These are phyloP conservation scores for Melampsora americana DNA, from an alignment of 1,284 basidiomycete genomes.

Conservation along the genomic window DNA sequence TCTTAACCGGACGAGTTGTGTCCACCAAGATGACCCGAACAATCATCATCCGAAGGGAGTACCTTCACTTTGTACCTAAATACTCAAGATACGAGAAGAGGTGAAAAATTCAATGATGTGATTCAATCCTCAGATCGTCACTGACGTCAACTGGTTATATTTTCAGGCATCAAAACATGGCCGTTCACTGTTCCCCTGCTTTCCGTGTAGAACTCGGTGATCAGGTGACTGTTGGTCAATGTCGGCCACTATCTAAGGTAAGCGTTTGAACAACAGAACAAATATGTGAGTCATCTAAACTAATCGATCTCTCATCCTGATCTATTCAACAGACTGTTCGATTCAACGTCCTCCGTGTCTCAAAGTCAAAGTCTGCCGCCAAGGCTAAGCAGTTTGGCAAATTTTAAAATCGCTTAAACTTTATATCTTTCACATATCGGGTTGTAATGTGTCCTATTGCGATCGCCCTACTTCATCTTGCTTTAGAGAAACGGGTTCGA, in stretches of 20 bases:
- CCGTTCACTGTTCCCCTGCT: slow-evolving; percentile 92
- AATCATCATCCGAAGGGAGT: slow-evolving; percentile 95
- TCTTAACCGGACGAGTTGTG: slow-evolving; percentile 92
- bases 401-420: slow-evolving; percentile 13
- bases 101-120: slow-evolving; percentile 59
- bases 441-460: too few relatives aligned
- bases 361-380: slow-evolving; percentile 40
- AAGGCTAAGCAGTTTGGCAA: slow-evolving; percentile 43
- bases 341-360: slow-evolving; percentile 40
- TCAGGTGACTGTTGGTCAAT: slow-evolving; percentile 95
- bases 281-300: not conserved
- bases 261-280: not conserved
- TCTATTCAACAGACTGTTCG: slow-evolving; percentile 27
- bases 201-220: slow-evolving; percentile 93
- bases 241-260: slow-evolving; percentile 91
- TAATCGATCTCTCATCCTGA: not conserved
- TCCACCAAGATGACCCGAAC: slow-evolving; percentile 99
- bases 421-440: too few relatives aligned
- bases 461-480: too few relatives aligned
- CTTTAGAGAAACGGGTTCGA: too few relatives aligned
- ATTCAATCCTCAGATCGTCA: not conserved
- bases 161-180: slow-evolving; percentile 84
- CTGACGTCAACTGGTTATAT: slow-evolving; percentile 33
- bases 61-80: slow-evolving; percentile 93
- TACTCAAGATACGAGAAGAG: slow-evolving; percentile 66